phyloP scores from a whole-genome alignment of 768 basidiomycete genomes.

The Xerocomellus intermedius region DNA sequence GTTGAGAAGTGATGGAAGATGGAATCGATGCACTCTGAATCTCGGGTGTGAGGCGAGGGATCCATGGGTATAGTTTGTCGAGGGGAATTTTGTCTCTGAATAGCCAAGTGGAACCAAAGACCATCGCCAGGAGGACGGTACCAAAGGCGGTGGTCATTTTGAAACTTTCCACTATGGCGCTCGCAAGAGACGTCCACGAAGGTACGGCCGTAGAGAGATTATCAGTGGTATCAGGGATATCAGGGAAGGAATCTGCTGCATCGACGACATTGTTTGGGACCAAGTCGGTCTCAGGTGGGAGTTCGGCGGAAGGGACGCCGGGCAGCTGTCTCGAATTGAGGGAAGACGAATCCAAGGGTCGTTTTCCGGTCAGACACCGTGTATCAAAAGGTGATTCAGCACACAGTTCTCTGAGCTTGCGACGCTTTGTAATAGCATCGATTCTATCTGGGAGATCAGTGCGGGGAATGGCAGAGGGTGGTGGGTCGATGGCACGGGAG shows the following conservation, averaged over 20 bases:
- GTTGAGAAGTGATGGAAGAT: constrained; percentile 2
- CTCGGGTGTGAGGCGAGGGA: background rate
- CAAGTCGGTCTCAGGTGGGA: constrained; percentile 25
- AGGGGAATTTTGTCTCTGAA: constrained; percentile 22
- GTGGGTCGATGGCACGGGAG: constrained; percentile 35
- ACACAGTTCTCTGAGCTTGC: constrained; percentile 45
- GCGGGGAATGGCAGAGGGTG: constrained; percentile 29
- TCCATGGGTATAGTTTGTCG: constrained; percentile 11
- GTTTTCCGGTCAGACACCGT: constrained; percentile 63
- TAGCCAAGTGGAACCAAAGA: constrained; percentile 25
- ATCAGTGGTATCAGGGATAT: constrained; percentile 16
- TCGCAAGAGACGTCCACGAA: constrained; percentile 16
- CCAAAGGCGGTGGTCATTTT: constrained; percentile 15
- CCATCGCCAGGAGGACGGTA: constrained; percentile 24
- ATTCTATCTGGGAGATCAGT: constrained; percentile 40
- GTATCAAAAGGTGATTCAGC: constrained; percentile 42
- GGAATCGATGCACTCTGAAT: background rate
- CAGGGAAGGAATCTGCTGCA: constrained; percentile 13
- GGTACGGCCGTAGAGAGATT: constrained; percentile 13
- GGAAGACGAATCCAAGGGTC: constrained; percentile 46
- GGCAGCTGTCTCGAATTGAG: constrained; percentile 61
- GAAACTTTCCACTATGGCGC: constrained; percentile 13
- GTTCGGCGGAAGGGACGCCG: constrained; percentile 45
- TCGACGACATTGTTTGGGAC: constrained; percentile 10
- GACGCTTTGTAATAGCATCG: constrained; percentile 44